A percentile compares a stretch with the other conserved stretches of the same genome.
phyloP scores from a whole-genome alignment of 1,284 basidiomycete genomes.

The Ustilago nuda region DNA sequence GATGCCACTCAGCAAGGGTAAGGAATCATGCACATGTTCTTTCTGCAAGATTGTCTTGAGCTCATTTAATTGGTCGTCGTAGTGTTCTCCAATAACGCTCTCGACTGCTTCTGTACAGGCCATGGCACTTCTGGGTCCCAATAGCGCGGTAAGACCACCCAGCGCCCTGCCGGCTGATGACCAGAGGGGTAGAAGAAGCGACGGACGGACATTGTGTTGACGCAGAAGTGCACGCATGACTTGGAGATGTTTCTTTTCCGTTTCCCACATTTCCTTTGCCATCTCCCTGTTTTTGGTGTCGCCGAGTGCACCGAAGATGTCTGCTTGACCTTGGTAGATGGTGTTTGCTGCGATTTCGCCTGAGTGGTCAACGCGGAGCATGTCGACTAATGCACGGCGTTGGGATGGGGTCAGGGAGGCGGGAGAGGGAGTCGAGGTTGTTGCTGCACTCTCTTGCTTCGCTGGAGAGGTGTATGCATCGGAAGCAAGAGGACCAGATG shows the following conservation, averaged over 20 bases:
- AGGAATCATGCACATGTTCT: constrained; percentile 75
- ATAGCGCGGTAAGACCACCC: constrained; percentile 84
- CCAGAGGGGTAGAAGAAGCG: constrained; percentile 83
- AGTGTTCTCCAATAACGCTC: constrained; percentile 97
- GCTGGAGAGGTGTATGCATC: constrained; percentile 46
- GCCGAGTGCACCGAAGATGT: constrained; percentile 61
- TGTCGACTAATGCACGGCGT: constrained; percentile 51
- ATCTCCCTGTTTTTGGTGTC: constrained; percentile 55
- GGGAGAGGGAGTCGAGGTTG: constrained; percentile 39
- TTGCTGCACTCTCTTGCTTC: constrained; percentile 5
- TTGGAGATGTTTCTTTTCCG: constrained; percentile 89
- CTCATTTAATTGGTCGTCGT: constrained; percentile 77
- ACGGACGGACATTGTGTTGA: constrained; percentile 87
- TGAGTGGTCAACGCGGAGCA: constrained; percentile 68
- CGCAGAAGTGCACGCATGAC: constrained; percentile 85
- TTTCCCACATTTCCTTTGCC: constrained; percentile 94
- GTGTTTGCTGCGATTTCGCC: constrained; percentile 68
- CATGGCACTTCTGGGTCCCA: constrained; percentile 95
- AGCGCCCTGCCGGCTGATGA: constrained; percentile 86
- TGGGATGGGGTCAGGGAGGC: constrained; percentile 49
- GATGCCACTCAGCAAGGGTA: constrained; percentile 80
- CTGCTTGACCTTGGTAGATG: constrained; percentile 67
- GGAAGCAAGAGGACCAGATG: constrained; percentile 37
- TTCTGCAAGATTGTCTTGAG: constrained; percentile 42
- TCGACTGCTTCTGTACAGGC: constrained; percentile 98